These are phyloP conservation scores for Onygena corvina DNA, from an alignment of 2,329 filamentous ascomycete species.

Conservation along the genomic window DNA sequence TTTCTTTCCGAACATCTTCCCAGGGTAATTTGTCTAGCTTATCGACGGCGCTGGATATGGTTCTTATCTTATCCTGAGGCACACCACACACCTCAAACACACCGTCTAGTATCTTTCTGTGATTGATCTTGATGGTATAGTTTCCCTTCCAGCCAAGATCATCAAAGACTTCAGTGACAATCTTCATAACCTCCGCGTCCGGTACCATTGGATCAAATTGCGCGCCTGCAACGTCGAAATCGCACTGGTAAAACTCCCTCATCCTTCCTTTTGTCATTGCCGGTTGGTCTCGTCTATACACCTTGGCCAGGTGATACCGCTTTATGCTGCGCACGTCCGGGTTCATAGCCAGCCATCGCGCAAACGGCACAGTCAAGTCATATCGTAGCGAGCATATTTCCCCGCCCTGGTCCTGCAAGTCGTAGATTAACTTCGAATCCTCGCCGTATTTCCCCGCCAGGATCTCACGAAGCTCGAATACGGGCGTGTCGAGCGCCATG, in stretches of 20 bases:
- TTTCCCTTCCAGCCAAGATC: constrained; percentile 59
- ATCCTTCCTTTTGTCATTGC: constrained; percentile 80
- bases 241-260: constrained; percentile 95
- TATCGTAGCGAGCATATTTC: constrained; percentile 76
- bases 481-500: constrained; percentile 65
- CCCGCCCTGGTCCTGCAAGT: constrained; percentile 75
- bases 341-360: constrained; percentile 89
- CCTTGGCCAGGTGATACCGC: constrained; percentile 90
- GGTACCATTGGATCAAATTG: constrained; percentile 81
- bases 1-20: constrained; percentile 80
- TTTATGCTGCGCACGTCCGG: constrained; percentile 70
- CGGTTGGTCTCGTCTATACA: constrained; percentile 69
- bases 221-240: constrained; percentile 81
- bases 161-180: constrained; percentile 76
- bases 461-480: constrained; percentile 80
- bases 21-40: constrained; percentile 91
- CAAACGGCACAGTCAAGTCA: constrained; percentile 80
- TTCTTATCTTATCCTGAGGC: constrained; percentile 70
- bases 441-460: constrained; percentile 84
- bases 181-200: constrained; percentile 77
- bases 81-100: constrained; percentile 87
- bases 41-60: constrained; percentile 86
- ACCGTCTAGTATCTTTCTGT: constrained; percentile 86
- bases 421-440: constrained; percentile 85
- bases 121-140: constrained; percentile 87